Evolutionary conservation across 345 rosid species (phyloP), one percentile per base, ranked within the genome.

Genomic region (Cardamine occulta): DNA sequence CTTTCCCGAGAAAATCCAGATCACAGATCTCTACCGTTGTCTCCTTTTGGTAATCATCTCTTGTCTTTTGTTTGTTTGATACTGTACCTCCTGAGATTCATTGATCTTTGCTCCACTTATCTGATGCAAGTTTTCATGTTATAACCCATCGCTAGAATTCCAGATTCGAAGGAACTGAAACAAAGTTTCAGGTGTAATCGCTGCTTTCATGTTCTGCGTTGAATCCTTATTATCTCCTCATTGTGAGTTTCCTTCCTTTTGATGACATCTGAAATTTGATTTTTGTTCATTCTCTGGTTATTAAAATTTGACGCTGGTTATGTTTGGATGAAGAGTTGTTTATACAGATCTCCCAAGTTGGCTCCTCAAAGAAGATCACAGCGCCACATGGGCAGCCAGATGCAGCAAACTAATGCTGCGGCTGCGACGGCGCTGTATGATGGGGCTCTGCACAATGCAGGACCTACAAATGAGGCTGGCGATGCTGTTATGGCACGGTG

Each of bases 401-500:
- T 89, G 98, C 95, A 89, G 93, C 98, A 90, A 84, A 86, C 64
- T 83, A 88, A 85, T 81, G 89, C 91, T 77, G 93, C 93, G 58
- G 88, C 96, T 12, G 78, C 91, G 48, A 82, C 93, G 54, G 83
- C 97, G 73, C 83, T 93, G 47, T 91, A 85, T 66, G 98, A 93
- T 59, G 63, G 45, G 68, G 55, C 93, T 72, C 63, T 87, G 85
- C 87, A 77, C 63, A 86, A 82, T 88, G 87, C 91, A 4, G 90
- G 85, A 39, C 79, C 90, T n/a, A 59, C 87, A 2, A 81, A 86
- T 37, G 98, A 93, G 67, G 88, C 96, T 0, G 90, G 98, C 4
- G 99, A 95, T 76, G 97, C 98, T 0, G 98, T 95, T 63, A 95
- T 93, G 98, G 97, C 98, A 13, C 90, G 99, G 75, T 95, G 97